A percentile compares a stretch with the other conserved stretches of the same genome.
Evolutionary conservation across 345 rosid genomes (phyloP).

Genomic region (Mallotus nudiflorus): DNA sequence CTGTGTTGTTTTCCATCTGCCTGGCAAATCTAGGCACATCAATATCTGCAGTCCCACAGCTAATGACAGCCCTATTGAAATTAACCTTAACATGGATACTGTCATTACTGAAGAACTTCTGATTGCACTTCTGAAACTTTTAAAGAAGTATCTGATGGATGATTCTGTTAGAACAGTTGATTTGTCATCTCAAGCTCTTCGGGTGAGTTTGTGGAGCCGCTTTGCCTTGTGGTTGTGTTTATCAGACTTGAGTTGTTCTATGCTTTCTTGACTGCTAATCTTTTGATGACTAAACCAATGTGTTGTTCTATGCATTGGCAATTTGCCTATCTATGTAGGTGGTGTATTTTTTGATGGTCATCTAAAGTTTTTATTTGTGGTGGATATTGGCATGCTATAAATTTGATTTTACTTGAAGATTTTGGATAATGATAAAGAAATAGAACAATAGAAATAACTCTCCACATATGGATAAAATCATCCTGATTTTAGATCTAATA

Average conservation of each 20-base stretch:
- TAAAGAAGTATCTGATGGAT: constrained; percentile 89
- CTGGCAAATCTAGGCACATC: constrained; percentile 45
- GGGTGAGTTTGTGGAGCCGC: constrained; percentile 49
- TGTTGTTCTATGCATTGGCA: not conserved
- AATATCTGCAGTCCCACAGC: constrained; percentile 35
- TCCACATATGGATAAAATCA: not conserved
- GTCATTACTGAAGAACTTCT: constrained; percentile 68
- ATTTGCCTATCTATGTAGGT: not conserved
- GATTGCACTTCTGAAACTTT: constrained; percentile 55
- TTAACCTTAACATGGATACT: constrained; percentile 40
- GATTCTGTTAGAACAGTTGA: constrained; percentile 76
- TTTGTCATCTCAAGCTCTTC: constrained; percentile 76
- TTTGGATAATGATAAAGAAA: not conserved
- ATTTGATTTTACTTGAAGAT: not conserved
- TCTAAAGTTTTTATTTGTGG: not conserved
- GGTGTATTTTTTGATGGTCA: not conserved
- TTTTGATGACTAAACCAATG: not conserved
- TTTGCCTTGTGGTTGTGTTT: constrained; percentile 1
- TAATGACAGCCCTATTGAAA: constrained; percentile 42
- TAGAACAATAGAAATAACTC: too few species aligned
- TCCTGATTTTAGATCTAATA: not conserved
- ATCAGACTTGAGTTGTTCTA: constrained; percentile 4
- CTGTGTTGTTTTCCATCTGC: constrained; percentile 77
- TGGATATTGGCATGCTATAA: not conserved
- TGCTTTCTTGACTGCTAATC: constrained; percentile 16